A percentile compares a stretch with the other conserved stretches of the same genome.
phyloP scores from a whole-genome alignment of 2,329 filamentous ascomycete genomes.

The Trichoderma arundinaceum region DNA sequence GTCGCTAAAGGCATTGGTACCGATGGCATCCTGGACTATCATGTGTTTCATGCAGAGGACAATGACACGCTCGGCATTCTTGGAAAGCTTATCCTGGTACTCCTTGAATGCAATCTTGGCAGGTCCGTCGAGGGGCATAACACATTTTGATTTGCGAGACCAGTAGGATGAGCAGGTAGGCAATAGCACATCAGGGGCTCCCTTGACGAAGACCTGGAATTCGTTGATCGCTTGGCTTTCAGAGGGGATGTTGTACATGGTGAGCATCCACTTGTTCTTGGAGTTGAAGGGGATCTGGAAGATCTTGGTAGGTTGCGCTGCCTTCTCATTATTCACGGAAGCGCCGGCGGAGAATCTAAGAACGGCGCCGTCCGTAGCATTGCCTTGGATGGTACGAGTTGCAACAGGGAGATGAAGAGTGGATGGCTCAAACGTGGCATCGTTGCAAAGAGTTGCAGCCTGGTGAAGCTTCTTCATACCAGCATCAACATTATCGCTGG shows the following conservation, averaged over 20 bases:
- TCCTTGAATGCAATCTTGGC: constrained; percentile 44
- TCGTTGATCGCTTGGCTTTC: constrained; percentile 37
- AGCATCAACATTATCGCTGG: constrained; percentile 31
- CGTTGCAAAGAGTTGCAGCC: constrained; percentile 49
- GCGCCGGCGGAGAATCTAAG: constrained; percentile 47
- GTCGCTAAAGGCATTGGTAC: constrained; percentile 57
- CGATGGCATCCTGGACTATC: constrained; percentile 48
- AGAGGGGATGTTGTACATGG: constrained; percentile 41
- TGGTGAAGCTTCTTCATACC: constrained; percentile 38
- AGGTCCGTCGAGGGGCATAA: constrained; percentile 45
- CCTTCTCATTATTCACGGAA: constrained; percentile 34
- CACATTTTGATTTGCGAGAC: constrained; percentile 41
- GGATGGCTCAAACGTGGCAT: constrained; percentile 49
- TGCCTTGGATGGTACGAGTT: constrained; percentile 48
- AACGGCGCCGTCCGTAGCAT: constrained; percentile 52
- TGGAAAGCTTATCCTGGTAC: constrained; percentile 49
- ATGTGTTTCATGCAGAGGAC: constrained; percentile 49
- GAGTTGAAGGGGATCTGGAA: constrained; percentile 57
- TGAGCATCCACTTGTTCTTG: constrained; percentile 58
- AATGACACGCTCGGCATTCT: constrained; percentile 52
- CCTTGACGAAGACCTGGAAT: constrained; percentile 58
- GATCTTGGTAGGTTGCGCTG: constrained; percentile 37
- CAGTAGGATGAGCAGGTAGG: constrained; percentile 46
- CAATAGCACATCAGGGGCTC: constrained; percentile 58
- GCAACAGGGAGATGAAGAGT: constrained; percentile 45